phyloP scores from a whole-genome alignment of 2,329 filamentous ascomycete genomes.

The Aspergillus aculeatinus region DNA sequence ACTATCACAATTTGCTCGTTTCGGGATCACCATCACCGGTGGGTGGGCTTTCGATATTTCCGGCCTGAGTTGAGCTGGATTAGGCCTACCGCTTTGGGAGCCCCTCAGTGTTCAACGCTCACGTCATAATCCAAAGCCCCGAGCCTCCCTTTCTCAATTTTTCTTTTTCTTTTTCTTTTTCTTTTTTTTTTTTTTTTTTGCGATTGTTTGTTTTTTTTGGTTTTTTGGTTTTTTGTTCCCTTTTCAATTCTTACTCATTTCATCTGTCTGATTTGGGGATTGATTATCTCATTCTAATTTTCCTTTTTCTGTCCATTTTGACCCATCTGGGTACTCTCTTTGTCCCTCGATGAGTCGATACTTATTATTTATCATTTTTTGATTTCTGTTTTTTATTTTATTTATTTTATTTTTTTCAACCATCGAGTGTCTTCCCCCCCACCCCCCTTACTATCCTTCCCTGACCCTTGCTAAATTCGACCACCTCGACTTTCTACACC shows the following conservation, averaged over 20 bases:
- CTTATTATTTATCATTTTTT: conserved; percentile 12
- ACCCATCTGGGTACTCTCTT: conserved; percentile 18
- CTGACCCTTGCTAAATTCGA: conserved; percentile 19
- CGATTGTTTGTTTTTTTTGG: conserved; percentile 8
- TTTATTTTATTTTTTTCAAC: conserved; percentile 5
- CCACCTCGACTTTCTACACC: conserved; percentile 19
- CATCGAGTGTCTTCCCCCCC: background rate
- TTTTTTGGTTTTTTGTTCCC: conserved; percentile 18
- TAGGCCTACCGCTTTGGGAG: conserved; percentile 1
- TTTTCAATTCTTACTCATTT: conserved; percentile 10
- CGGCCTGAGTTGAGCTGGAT: background rate
- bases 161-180: conserved; percentile 4
- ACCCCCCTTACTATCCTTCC: conserved; percentile 18
- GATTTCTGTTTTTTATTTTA: conserved; percentile 16
- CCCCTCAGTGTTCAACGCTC: conserved; percentile 16
- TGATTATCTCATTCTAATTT: conserved; percentile 8
- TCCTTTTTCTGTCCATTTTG: conserved; percentile 20
- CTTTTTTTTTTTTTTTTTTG: conserved; percentile 15
- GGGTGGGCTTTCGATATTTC: background rate
- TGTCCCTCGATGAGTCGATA: background rate
- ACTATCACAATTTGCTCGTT: background rate
- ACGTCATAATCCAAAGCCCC: conserved; percentile 31
- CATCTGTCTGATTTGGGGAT: conserved; percentile 16
- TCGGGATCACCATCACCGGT: background rate
- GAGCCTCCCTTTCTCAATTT: conserved; percentile 25